These are phyloP conservation scores for Climacium dendroides DNA, from an alignment of 225 moss, liverwort and hornwort species.

Conservation along the genomic window DNA sequence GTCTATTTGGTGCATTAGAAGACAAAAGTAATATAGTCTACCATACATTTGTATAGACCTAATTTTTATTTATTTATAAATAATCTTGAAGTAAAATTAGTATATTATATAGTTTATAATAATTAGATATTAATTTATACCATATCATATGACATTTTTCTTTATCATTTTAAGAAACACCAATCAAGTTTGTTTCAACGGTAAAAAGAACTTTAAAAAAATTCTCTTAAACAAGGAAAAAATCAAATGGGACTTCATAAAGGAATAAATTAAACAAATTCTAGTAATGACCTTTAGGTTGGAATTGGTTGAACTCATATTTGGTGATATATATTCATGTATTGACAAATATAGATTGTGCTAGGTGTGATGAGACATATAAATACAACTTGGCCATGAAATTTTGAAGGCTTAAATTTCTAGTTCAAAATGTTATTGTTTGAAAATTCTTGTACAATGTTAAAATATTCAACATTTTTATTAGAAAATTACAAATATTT, in stretches of 20 bases:
- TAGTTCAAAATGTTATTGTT: neutral
- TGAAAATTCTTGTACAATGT: neutral
- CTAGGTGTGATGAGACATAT: fast-evolving
- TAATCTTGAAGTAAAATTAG: no score
- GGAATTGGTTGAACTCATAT: fast-evolving
- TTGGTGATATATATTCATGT: neutral
- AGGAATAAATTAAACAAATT: neutral
- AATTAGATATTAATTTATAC: neutral
- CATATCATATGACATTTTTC: neutral
- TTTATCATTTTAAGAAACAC: neutral
- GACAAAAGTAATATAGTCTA: no score
- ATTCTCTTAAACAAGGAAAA: no score
- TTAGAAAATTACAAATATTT: neutral
- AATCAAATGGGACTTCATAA: neutral
- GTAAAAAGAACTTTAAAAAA: no score
- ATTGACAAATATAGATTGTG: neutral
- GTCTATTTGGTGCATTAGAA: no score
- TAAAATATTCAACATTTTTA: neutral
- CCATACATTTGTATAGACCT: no score
- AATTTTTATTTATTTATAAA: no score
- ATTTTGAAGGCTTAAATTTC: neutral
- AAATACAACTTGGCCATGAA: neutral
- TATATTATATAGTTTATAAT: no score
- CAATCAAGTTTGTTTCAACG: neutral
- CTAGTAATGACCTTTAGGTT: fast-evolving